phyloP scores from a whole-genome alignment of 148 eudicot species.

The Rhododendron kiyosumense region DNA sequence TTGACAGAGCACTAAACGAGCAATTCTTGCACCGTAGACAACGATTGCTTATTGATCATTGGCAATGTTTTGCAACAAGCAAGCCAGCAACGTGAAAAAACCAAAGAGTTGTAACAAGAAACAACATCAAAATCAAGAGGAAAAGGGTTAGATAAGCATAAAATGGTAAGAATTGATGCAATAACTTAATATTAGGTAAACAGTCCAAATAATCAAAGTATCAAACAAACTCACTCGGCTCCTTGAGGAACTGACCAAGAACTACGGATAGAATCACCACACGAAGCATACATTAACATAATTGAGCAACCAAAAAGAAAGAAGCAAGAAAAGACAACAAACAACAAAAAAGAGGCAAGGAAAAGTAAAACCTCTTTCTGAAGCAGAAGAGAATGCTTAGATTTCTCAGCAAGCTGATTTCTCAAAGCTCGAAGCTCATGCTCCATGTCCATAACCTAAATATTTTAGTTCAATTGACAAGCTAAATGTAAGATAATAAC shows the following conservation, averaged over 20 bases:
- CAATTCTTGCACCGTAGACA: neutral
- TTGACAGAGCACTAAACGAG: neutral
- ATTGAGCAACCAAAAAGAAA: neutral
- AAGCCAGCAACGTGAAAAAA: neutral
- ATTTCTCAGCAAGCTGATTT: conserved; percentile 80
- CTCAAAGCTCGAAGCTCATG: conserved; percentile 93
- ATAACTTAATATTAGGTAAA: neutral
- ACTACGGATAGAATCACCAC: neutral
- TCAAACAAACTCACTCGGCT: neutral
- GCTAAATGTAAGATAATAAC: neutral
- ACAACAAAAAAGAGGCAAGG: neutral
- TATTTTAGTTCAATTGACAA: conserved; percentile 4
- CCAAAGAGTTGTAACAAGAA: neutral
- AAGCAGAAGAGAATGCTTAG: conserved; percentile 72
- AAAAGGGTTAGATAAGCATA: neutral
- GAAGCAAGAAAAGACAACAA: neutral
- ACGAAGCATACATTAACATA: neutral
- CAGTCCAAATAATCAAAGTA: neutral
- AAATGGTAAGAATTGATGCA: neutral
- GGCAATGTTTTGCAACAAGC: neutral
- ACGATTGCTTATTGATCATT: neutral
- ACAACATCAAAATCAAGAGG: neutral
- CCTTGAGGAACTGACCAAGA: neutral
- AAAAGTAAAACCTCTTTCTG: conserved; percentile 70
- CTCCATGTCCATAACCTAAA: conserved; percentile 99